Evolutionary conservation across 2,329 filamentous ascomycete species (phyloP).

Genomic region (Knoxdaviesia capensis): DNA sequence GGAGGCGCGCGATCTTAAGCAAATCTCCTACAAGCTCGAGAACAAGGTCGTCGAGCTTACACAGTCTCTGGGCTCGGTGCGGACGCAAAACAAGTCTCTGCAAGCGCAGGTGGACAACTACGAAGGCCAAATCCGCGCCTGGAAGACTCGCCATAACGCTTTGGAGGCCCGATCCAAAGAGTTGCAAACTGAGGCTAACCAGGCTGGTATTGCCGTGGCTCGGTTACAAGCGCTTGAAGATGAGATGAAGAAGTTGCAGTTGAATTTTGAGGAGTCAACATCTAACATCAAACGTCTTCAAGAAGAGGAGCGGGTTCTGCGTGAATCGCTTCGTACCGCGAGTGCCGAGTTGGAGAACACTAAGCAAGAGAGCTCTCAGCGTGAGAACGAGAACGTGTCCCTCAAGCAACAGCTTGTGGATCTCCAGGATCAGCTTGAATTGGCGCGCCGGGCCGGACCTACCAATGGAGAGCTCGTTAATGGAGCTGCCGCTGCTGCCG

Average conservation of each 20-base stretch:
- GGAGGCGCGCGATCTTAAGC: slow-evolving; percentile 93
- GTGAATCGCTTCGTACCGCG: slow-evolving; percentile 62
- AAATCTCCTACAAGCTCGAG: slow-evolving; percentile 97
- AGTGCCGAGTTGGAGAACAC: slow-evolving; percentile 66
- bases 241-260: slow-evolving; percentile 82
- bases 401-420: slow-evolving; percentile 77
- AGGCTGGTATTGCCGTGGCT: slow-evolving; percentile 87
- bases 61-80: slow-evolving; percentile 78
- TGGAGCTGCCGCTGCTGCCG: slow-evolving; percentile 21
- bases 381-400: slow-evolving; percentile 69
- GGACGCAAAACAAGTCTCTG: slow-evolving; percentile 82
- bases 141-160: slow-evolving; percentile 80
- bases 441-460: slow-evolving; percentile 51
- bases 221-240: slow-evolving; percentile 81
- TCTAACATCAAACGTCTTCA: slow-evolving; percentile 84
- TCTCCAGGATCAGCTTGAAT: slow-evolving; percentile 78
- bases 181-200: slow-evolving; percentile 88
- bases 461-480: slow-evolving; percentile 40
- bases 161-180: slow-evolving; percentile 84
- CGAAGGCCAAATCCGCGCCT: slow-evolving; percentile 87
- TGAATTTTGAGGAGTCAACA: slow-evolving; percentile 75
- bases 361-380: slow-evolving; percentile 51
- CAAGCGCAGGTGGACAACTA: slow-evolving; percentile 84
- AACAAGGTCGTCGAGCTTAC: slow-evolving; percentile 99
- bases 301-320: slow-evolving; percentile 74